These are phyloP conservation scores for Pseudopyrenochaeta lycopersici DNA, from an alignment of 2,329 filamentous ascomycete genomes.

Conservation along the genomic window DNA sequence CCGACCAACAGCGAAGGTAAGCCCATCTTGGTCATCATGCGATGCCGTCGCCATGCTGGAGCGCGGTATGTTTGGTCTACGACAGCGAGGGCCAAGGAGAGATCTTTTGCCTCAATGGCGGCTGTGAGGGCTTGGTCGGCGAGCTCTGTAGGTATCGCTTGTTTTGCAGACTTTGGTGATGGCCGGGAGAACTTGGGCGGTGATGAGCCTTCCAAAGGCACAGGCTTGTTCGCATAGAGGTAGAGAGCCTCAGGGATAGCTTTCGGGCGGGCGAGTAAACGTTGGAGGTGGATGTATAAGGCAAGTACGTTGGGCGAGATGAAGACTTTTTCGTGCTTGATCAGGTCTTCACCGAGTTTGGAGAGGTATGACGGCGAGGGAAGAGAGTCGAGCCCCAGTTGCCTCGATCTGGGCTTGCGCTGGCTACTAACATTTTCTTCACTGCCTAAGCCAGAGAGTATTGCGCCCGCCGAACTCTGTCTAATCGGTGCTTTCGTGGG, in stretches of 20 bases:
- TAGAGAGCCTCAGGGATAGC: constrained; percentile 81
- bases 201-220: constrained; percentile 68
- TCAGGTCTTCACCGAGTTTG: constrained; percentile 70
- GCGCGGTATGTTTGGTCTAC: constrained; percentile 74
- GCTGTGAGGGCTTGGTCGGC: constrained; percentile 79
- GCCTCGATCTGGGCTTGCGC: constrained; percentile 14
- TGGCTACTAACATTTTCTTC: constrained; percentile 22
- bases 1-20: constrained; percentile 66
- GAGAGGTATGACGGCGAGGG: constrained; percentile 55
- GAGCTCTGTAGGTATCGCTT: constrained; percentile 75
- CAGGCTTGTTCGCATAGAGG: constrained; percentile 84
- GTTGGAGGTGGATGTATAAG: constrained; percentile 79
- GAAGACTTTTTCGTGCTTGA: constrained; percentile 79
- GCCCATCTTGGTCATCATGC: constrained; percentile 71
- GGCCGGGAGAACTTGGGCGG: constrained; percentile 53
- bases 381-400: constrained; percentile 30
- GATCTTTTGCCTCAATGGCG: constrained; percentile 80
- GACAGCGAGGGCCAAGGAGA: constrained; percentile 79
- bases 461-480: constrained; percentile 46
- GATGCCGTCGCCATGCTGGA: constrained; percentile 72
- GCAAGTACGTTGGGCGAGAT: constrained; percentile 77
- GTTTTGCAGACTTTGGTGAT: constrained; percentile 73
- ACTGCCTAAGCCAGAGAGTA: constrained; percentile 39
- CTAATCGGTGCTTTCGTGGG: constrained; percentile 30
- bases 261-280: constrained; percentile 74